Percentiles rank a stretch among this genome's conserved stretches.
Evolutionary conservation across 345 rosid species (phyloP).

Genomic region (Linum tenue): DNA sequence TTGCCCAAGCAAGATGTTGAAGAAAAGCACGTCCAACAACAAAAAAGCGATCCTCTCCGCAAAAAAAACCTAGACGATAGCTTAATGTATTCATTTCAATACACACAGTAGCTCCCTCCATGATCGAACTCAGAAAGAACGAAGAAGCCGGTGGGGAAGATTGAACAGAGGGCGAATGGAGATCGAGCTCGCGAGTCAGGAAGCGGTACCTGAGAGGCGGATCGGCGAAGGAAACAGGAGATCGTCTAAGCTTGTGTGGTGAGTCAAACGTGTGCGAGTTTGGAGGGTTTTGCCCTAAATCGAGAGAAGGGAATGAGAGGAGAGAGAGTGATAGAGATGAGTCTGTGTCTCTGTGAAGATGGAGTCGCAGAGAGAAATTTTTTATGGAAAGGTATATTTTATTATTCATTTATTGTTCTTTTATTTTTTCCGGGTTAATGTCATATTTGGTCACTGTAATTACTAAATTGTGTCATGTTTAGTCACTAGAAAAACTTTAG

Average conservation of each 20-base stretch:
- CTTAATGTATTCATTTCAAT: neutral
- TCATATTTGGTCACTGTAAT: too few species aligned
- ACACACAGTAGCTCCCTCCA: neutral
- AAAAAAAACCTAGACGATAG: neutral
- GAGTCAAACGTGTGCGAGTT: conserved; percentile 26
- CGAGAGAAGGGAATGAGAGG: conserved; percentile 1
- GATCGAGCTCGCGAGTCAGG: conserved; percentile 21
- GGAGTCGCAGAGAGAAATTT: too few species aligned
- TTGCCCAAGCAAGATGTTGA: too few species aligned
- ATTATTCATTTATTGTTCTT: too few species aligned
- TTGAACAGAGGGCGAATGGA: neutral
- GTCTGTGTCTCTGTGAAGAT: too few species aligned
- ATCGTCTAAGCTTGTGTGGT: neutral
- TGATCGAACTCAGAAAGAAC: neutral
- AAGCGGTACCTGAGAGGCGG: conserved; percentile 24
- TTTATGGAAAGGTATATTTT: too few species aligned
- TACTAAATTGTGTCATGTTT: too few species aligned
- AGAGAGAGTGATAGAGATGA: too few species aligned
- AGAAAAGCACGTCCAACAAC: neutral
- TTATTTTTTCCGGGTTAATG: too few species aligned
- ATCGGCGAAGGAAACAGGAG: conserved; percentile 17
- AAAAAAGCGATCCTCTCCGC: neutral
- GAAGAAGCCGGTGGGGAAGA: neutral
- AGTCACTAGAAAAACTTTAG: too few species aligned
- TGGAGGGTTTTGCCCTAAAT: conserved; percentile 24